Percentiles rank a stretch among this genome's conserved stretches.
Conservation (phyloP, 192 early-diverging fungal genomes). For the Jimgerdemannia lactiflua region DNA sequence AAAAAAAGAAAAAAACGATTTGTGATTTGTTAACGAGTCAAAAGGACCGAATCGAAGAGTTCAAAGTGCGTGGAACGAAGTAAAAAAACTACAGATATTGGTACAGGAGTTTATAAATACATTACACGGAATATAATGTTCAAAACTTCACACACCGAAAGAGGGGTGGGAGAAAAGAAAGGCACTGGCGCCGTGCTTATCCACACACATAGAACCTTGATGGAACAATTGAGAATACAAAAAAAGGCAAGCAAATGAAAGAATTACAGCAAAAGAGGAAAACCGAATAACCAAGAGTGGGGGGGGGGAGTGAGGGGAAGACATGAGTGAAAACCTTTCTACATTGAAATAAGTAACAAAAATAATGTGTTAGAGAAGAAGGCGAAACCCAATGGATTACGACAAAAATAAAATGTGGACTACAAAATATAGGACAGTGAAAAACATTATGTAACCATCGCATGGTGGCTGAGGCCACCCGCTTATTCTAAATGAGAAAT, state of each 20-base stretch:
- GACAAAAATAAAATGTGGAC: conserved; percentile 4
- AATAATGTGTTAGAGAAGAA: conserved; percentile 8
- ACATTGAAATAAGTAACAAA: conserved; percentile 4
- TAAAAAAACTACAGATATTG: neutral
- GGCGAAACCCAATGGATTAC: neutral
- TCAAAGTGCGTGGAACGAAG: neutral
- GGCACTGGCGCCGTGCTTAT: neutral
- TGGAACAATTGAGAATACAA: neutral
- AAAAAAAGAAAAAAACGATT: no score
- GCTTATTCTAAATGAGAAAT: conserved; percentile 4
- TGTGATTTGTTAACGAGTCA: no score
- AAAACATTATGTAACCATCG: conserved; percentile 14
- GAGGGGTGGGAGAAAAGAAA: neutral
- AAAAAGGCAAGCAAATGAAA: neutral
- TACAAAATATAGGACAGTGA: conserved; percentile 9
- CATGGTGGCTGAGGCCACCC: neutral
- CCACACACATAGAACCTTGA: neutral
- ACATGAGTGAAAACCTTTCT: neutral
- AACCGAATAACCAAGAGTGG: neutral
- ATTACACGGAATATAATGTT: neutral
- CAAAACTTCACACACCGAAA: neutral
- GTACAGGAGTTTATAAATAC: neutral
- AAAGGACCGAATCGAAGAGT: neutral
- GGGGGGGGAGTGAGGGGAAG: neutral
- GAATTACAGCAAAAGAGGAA: no score